Evolutionary conservation across 2,329 filamentous ascomycete genomes (phyloP).

Genomic region (Ophiostoma montium): DNA sequence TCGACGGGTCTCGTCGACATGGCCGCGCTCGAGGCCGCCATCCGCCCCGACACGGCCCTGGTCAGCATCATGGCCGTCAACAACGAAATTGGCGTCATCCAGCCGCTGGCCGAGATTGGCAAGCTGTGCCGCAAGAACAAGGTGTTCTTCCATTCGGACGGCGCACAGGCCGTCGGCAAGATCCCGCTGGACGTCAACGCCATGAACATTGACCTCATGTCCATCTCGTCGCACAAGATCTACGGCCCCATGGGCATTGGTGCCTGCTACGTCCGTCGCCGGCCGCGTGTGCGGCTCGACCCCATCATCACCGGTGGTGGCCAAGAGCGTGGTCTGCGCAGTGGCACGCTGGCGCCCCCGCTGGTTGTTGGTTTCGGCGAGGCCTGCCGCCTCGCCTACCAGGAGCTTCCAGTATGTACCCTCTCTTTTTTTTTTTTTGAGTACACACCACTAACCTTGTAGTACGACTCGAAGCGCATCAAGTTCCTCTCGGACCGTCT

Average conservation of each 20-base stretch:
- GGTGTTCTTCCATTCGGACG: conserved; percentile 96
- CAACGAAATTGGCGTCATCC: conserved; percentile 99
- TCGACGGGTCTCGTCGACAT: conserved; percentile 74
- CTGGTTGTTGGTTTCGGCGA: conserved; percentile 89
- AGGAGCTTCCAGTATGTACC: conserved; percentile 74
- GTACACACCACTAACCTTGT: not conserved
- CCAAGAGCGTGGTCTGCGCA: conserved; percentile 87
- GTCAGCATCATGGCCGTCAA: conserved; percentile 99
- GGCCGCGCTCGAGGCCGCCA: conserved; percentile 72
- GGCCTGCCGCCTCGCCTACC: conserved; percentile 78
- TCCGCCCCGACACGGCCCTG: conserved; percentile 77
- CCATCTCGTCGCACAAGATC: conserved; percentile 96
- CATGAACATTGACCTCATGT: conserved; percentile 98
- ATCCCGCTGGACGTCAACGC: conserved; percentile 93
- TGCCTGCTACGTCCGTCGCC: conserved; percentile 85
- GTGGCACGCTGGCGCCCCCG: conserved; percentile 81
- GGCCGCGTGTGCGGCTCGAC: conserved; percentile 85
- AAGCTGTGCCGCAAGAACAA: conserved; percentile 82
- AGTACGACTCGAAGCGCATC: conserved; percentile 90
- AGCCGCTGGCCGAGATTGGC: conserved; percentile 87
- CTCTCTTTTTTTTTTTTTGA: not conserved
- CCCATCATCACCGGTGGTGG: conserved; percentile 94
- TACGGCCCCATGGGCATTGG: conserved; percentile 97
- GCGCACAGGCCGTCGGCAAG: conserved; percentile 94
- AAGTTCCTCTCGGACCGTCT: conserved; percentile 71